Base-by-base conservation (phyloP, 176 grass and related monocot species). In the Tillandsia leiboldiana region DNA sequence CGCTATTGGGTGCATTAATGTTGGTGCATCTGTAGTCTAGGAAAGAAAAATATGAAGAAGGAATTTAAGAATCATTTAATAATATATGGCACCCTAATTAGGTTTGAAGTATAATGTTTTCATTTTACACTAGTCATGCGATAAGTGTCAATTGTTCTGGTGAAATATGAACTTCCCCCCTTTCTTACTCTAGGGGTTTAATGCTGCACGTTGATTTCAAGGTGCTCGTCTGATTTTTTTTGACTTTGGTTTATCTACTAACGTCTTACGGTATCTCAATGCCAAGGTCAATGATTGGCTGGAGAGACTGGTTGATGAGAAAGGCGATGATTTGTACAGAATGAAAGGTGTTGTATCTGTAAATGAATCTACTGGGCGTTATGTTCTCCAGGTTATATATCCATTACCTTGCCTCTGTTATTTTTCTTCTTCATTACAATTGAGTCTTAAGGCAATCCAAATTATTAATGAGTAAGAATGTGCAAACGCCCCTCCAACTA, bases 321-420 rank as follows among this genome's bases (percentile, higher is more conserved):
- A 87, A 76, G 88, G 84, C 9, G 88, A 84, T 69, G 88, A 91
- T 53, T 79, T 91, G 26, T 87, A 91, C 81, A 87, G 88, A 74
- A 70, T 91, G 66, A 91, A 91, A 68, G 88, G 88, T 78, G 78
- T 91, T 10, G 48, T 91, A 50, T 91, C 83, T 3, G 83, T 91
- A 47, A 91, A 87, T 61, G 88, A 83, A 22, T 91, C 84, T 24
- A 87, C 84, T 29, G 88, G 88, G 17, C 88, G 81, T 11, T 91
- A 81, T 3, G 71, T 91, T 5, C 75, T 91, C 49, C 84, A 87
- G 88, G 88, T 88, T 65, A 62, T 50, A 33, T 52, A 15, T 72
- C 47, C 20, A 1, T 53, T 28, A 12, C 48, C 62, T 11, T 49
- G 13, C 12, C 9, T 23, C 48, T 48, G 17, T 8, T 17, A 20